Evolutionary conservation across 371 early-diverging fungal genomes (phyloP).

Genomic region (Chytridium lagenaria): DNA sequence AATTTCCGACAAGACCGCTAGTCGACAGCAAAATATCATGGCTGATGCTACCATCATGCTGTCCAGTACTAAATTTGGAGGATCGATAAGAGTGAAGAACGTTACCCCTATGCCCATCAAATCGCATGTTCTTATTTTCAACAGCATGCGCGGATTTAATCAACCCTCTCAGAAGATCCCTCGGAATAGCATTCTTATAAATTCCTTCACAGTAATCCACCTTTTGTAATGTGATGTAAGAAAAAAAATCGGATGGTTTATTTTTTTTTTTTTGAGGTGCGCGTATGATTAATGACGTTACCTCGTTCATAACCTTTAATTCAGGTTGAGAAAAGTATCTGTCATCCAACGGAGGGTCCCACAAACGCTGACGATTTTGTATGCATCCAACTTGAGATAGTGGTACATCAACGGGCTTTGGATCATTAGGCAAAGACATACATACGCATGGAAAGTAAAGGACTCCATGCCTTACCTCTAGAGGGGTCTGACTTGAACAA

Average conservation of each 20-base stretch:
- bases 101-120: slow-evolving; percentile 1
- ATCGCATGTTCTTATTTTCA: not conserved
- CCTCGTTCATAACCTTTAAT: not conserved
- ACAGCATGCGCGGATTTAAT: not conserved
- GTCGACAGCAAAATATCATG: not conserved
- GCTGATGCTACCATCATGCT: not conserved
- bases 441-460: too few species aligned
- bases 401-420: too few species aligned
- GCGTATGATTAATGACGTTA: not conserved
- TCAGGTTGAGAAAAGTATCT: not conserved
- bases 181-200: not conserved
- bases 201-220: not conserved
- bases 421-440: too few species aligned
- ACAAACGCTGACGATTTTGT: not conserved
- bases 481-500: not conserved
- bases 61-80: not conserved
- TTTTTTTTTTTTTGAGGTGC: too few species aligned
- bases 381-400: not conserved
- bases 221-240: not conserved
- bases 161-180: not conserved
- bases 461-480: not conserved
- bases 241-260: not conserved
- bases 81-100: not conserved
- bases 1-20: not conserved
- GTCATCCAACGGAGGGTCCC: not conserved